Conservation (phyloP, 257 asterid species). For the Ilex asprella region DNA sequence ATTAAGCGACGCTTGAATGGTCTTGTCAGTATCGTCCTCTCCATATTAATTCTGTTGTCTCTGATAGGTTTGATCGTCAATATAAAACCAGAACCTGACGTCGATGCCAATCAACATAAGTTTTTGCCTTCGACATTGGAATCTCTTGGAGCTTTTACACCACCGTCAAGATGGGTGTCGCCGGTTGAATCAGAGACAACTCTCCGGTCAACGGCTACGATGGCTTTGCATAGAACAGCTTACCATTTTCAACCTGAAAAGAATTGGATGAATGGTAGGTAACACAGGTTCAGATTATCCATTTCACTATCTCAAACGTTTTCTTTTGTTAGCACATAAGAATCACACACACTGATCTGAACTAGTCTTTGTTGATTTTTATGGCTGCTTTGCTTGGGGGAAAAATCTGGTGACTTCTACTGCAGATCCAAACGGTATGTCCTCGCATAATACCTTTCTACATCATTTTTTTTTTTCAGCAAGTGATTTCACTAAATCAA, state of each 20-base stretch:
- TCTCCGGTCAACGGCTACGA: constrained; percentile 54
- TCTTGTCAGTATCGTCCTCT: constrained; percentile 30
- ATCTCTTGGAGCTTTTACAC: constrained; percentile 15
- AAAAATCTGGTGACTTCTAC: constrained; percentile 25
- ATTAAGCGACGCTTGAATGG: constrained; percentile 19
- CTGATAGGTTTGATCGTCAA: constrained; percentile 20
- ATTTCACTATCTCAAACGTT: too few relatives aligned
- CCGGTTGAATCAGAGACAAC: constrained; percentile 81
- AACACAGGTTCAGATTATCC: too few relatives aligned
- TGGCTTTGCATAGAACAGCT: constrained; percentile 73
- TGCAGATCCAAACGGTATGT: constrained; percentile 87
- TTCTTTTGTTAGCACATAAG: too few relatives aligned
- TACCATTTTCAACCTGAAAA: too few relatives aligned
- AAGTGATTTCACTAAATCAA: too few relatives aligned
- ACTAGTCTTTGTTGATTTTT: background rate
- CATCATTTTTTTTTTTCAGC: background rate
- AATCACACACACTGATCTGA: constrained; percentile 5
- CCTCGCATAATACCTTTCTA: background rate
- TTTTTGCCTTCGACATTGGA: constrained; percentile 7
- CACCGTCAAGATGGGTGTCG: constrained; percentile 53
- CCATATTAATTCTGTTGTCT: constrained; percentile 27
- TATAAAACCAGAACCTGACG: constrained; percentile 13
- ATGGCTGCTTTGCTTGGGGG: constrained; percentile 16
- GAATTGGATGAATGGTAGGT: constrained; percentile 35
- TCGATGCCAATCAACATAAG: constrained; percentile 4